Conservation (phyloP, 495 filamentous ascomycete species). For the Ramalina intermedia region DNA sequence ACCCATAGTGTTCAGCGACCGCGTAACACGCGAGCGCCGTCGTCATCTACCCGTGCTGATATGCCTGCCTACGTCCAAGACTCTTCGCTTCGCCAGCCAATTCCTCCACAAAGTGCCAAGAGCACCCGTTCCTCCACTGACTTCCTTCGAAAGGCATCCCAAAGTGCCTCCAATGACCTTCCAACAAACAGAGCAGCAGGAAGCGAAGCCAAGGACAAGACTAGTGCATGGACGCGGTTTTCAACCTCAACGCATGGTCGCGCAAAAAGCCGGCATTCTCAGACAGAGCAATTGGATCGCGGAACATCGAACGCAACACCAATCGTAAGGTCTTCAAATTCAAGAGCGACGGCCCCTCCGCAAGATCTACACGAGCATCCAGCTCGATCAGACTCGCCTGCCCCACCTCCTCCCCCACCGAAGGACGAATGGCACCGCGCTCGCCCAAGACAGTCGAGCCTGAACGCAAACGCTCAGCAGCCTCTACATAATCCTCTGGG, state of each 20-base stretch:
- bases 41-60: background rate
- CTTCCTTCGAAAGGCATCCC: conserved; percentile 1
- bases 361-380: background rate
- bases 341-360: background rate
- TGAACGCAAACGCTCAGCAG: background rate
- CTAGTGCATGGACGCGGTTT: conserved; percentile 9
- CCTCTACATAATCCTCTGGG: background rate
- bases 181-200: background rate
- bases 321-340: background rate
- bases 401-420: conserved; percentile 15
- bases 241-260: conserved; percentile 4
- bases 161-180: background rate
- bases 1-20: background rate
- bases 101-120: background rate
- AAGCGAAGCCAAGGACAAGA: conserved; percentile 1
- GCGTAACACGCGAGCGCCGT: background rate
- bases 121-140: background rate
- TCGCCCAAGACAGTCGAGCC: conserved; percentile 1
- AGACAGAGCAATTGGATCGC: background rate
- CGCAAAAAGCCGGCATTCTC: conserved; percentile 2
- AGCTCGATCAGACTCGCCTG: conserved; percentile 9
- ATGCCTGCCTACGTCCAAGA: conserved; percentile 10
- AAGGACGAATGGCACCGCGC: conserved; percentile 13
- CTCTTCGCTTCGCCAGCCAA: conserved; percentile 2
- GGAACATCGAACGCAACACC: conserved; percentile 1